Evolutionary conservation across 768 basidiomycete genomes (phyloP), one percentile per base, ranked within the genome.

Genomic region (Rhizopogon vulgaris): DNA sequence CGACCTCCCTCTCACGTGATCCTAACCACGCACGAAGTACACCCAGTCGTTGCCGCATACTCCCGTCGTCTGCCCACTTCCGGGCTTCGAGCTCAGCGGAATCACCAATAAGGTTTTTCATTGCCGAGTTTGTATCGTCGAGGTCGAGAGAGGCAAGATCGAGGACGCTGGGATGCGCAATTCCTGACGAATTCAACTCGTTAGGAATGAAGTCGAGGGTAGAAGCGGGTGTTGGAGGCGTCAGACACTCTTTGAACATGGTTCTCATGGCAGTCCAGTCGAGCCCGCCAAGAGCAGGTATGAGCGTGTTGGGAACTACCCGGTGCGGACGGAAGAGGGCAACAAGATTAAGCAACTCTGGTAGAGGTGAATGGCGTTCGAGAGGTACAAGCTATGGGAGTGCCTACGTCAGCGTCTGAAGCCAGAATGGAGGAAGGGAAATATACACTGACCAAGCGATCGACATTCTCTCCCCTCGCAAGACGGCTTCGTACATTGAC

Each of bases 301-400:
- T 78, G 57, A 76, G 82, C 0, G 90, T 88, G 60, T 94, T 95
- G 0, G 94, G 95, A 2, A 91, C 78, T 1, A 98, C 68, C 3
- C 79, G 75, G 38, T 70, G 74, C 0, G 95, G 95, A 17, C 78
- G 78, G 69, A 99, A 96, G 15, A 95, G 76, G 0, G 77, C 71
- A 24, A 96, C 90, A 49, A 99, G 85, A 1, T 73, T 69, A 54
- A 84, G 82, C 0, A 99, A 78, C 63, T 98, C 95, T 0, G 90
- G 88, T 4, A 96, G 78, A 0, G 88, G 77, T 0, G 93, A 95
- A 62, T 98, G 95, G 2, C 95, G 82, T 8, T 83, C 82, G 5
- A 98, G 74, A 1, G 92, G 92, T 6, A 88, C 84, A 8, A 90
- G 78, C 91, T 94, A 54, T 5, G 39, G 6, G 47, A 24, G 22